Evolutionary conservation across 2,329 filamentous ascomycete species (phyloP).

Genomic region (Fusarium vanettenii): DNA sequence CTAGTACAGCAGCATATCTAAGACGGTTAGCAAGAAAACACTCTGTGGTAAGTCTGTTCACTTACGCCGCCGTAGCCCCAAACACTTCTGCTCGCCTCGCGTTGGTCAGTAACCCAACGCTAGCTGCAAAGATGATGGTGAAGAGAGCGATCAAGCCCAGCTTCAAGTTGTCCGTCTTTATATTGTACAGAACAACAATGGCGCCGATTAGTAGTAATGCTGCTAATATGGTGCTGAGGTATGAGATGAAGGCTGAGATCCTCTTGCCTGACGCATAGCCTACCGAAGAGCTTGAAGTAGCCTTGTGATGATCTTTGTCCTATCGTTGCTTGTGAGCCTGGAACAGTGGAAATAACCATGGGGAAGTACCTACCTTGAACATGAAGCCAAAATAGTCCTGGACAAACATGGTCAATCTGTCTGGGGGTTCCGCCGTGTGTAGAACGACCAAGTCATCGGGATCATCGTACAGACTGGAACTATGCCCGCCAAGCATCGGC

Average conservation of each 20-base stretch:
- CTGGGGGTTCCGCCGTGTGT: constrained; percentile 1
- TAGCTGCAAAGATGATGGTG: constrained; percentile 8
- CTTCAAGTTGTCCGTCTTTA: background rate
- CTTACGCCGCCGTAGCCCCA: constrained; percentile 15
- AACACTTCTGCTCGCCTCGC: constrained; percentile 12
- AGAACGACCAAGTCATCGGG: constrained; percentile 9
- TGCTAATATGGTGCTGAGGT: constrained; percentile 7
- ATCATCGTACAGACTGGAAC: constrained; percentile 10
- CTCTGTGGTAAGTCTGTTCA: background rate
- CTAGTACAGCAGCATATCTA: constrained; percentile 6
- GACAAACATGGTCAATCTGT: constrained; percentile 11
- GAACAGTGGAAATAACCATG: fast-evolving
- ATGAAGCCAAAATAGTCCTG: constrained; percentile 11
- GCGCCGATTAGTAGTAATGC: constrained; percentile 14
- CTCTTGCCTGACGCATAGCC: constrained; percentile 9
- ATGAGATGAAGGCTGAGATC: constrained; percentile 11
- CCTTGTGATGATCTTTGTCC: background rate
- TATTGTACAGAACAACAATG: constrained; percentile 16
- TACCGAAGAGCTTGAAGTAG: background rate
- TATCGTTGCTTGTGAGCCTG: background rate
- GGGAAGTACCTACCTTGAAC: background rate
- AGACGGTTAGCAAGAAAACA: background rate
- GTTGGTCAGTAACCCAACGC: constrained; percentile 12
- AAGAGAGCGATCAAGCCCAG: constrained; percentile 17
- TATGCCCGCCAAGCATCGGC: constrained; percentile 12